Evolutionary conservation across 352 stramenopile species (phyloP).

Genomic region (Stramenopiles sp.): DNA sequence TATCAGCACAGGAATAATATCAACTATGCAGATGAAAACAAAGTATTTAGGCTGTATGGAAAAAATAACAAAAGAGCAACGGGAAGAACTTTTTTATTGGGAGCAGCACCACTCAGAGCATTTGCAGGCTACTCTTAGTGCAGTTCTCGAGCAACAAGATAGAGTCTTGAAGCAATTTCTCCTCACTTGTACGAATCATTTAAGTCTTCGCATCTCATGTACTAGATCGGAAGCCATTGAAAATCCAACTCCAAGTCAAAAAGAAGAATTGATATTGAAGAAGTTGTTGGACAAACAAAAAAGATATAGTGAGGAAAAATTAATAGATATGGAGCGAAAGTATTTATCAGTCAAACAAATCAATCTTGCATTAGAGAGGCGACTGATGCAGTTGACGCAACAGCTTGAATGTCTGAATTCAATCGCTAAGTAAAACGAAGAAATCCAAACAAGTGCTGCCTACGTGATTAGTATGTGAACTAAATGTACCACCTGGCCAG

Average conservation of each 20-base stretch:
- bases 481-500: too few relatives aligned
- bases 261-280: background rate
- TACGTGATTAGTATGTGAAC: too few relatives aligned
- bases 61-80: background rate
- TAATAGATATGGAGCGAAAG: background rate
- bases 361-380: background rate
- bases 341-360: conserved; percentile 1
- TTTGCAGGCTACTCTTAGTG: background rate
- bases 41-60: background rate
- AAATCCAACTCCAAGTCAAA: background rate
- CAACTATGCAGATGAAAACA: background rate
- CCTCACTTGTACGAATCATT: background rate
- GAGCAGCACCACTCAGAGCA: background rate
- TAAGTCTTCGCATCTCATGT: background rate
- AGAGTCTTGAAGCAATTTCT: background rate
- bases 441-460: too few relatives aligned
- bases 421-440: too few relatives aligned
- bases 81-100: conserved; percentile 5
- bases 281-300: background rate
- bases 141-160: background rate
- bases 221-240: background rate
- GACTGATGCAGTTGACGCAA: background rate
- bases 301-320: background rate
- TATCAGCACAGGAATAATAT: background rate
- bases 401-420: conserved; percentile 2